Conservation (phyloP, 495 filamentous ascomycete genomes). For the Trypethelium eluteriae region DNA sequence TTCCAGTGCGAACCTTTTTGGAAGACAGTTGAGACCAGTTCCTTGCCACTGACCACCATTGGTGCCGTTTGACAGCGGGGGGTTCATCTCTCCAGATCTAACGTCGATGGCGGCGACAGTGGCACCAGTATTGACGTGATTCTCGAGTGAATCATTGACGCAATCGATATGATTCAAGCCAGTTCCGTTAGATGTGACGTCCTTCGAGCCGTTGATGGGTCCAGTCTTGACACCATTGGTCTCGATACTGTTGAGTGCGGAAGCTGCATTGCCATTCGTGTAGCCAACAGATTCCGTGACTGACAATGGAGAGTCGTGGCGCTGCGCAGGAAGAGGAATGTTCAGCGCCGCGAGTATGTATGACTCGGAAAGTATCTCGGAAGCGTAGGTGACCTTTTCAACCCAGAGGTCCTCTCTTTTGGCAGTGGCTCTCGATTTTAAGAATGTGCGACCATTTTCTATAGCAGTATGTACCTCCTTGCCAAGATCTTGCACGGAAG, state of each 20-base stretch:
- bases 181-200: not conserved
- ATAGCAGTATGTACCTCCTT: not conserved
- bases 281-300: not conserved
- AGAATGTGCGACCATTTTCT: not conserved
- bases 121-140: not conserved
- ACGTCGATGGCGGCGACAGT: not conserved
- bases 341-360: slow-evolving; percentile 18
- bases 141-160: not conserved
- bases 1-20: not conserved
- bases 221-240: not conserved
- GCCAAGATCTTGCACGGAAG: slow-evolving; percentile 2
- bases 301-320: slow-evolving; percentile 1
- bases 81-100: not conserved
- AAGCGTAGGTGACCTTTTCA: slow-evolving; percentile 16
- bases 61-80: not conserved
- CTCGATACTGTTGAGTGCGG: slow-evolving; percentile 14
- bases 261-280: slow-evolving; percentile 17
- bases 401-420: slow-evolving; percentile 12
- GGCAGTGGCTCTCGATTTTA: not conserved
- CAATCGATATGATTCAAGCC: not conserved
- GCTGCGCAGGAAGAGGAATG: slow-evolving; percentile 34
- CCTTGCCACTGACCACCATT: not conserved
- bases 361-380: slow-evolving; percentile 7
- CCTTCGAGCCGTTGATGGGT: not conserved
- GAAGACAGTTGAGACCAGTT: not conserved